Conservation (phyloP, 495 filamentous ascomycete genomes). For the Jackrogersella multiformis region DNA sequence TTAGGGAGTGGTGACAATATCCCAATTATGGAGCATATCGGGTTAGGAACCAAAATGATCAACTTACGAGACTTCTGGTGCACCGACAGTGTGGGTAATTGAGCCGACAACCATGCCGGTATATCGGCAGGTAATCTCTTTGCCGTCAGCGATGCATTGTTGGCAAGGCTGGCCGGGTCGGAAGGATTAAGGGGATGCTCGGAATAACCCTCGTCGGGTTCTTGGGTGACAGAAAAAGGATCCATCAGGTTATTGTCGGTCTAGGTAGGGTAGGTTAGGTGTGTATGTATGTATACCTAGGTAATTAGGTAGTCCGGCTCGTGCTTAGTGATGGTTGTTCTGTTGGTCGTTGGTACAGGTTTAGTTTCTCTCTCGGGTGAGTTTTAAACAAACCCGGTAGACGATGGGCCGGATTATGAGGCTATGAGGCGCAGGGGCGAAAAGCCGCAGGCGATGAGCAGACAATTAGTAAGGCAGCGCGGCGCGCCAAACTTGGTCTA, state of each 20-base stretch:
- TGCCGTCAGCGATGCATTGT: slow-evolving; percentile 37
- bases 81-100: slow-evolving; percentile 56
- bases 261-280: too few species aligned
- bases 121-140: slow-evolving; percentile 44
- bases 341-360: slow-evolving; percentile 1
- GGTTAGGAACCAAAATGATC: slow-evolving; percentile 3
- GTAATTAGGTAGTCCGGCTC: too few species aligned
- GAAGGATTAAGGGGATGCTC: slow-evolving; percentile 63
- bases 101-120: slow-evolving; percentile 57
- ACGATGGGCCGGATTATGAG: background rate
- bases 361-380: background rate
- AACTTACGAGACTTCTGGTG: slow-evolving; percentile 60
- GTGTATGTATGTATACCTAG: too few species aligned
- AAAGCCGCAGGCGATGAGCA: slow-evolving; percentile 4
- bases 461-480: slow-evolving; percentile 31
- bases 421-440: slow-evolving; percentile 15
- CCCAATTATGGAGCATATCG: slow-evolving; percentile 5
- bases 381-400: background rate
- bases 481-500: slow-evolving; percentile 19
- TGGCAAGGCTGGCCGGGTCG: slow-evolving; percentile 38
- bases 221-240: slow-evolving; percentile 48
- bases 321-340: slow-evolving; percentile 25
- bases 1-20: background rate
- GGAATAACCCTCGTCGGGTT: slow-evolving; percentile 68
- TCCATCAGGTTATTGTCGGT: slow-evolving; percentile 42